A percentile compares a stretch with the other conserved stretches of the same genome.
These are phyloP conservation scores for Neodidymelliopsis sp. DNA, from an alignment of 2,329 filamentous ascomycete species.

Conservation along the genomic window DNA sequence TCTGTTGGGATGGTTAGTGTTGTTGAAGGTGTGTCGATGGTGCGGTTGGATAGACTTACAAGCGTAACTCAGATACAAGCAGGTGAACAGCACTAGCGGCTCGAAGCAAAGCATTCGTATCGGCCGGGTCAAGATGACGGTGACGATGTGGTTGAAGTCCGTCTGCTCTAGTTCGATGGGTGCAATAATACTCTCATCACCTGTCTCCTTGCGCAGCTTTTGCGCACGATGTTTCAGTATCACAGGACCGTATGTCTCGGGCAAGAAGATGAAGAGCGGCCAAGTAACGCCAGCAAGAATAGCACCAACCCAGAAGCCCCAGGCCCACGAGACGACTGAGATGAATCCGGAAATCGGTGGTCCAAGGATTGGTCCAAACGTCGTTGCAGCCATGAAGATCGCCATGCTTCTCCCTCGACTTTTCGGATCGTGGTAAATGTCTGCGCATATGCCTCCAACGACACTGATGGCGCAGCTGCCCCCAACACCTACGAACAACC, in stretches of 20 bases:
- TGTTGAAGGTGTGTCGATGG: neutral
- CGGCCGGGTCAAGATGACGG: constrained; percentile 74
- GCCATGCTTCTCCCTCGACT: constrained; percentile 41
- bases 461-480: constrained; percentile 64
- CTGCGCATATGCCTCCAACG: constrained; percentile 68
- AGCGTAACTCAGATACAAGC: constrained; percentile 69
- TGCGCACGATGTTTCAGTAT: constrained; percentile 62
- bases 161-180: constrained; percentile 69
- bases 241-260: constrained; percentile 57
- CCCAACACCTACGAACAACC: constrained; percentile 54
- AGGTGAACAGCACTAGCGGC: constrained; percentile 75
- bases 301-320: constrained; percentile 74
- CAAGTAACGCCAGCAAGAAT: constrained; percentile 71
- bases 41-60: constrained; percentile 55
- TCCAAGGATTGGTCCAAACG: constrained; percentile 70
- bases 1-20: constrained; percentile 26
- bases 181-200: constrained; percentile 62
- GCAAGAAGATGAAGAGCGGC: constrained; percentile 67
- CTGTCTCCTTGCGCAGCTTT: constrained; percentile 64
- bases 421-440: constrained; percentile 66
- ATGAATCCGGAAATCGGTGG: constrained; percentile 72
- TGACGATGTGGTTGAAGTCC: constrained; percentile 66
- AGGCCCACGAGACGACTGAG: constrained; percentile 69
- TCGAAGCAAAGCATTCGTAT: constrained; percentile 77
- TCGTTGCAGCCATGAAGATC: constrained; percentile 62